These are phyloP conservation scores for Cyberlindnera maclurae DNA, from an alignment of 805 yeast species.

Conservation along the genomic window DNA sequence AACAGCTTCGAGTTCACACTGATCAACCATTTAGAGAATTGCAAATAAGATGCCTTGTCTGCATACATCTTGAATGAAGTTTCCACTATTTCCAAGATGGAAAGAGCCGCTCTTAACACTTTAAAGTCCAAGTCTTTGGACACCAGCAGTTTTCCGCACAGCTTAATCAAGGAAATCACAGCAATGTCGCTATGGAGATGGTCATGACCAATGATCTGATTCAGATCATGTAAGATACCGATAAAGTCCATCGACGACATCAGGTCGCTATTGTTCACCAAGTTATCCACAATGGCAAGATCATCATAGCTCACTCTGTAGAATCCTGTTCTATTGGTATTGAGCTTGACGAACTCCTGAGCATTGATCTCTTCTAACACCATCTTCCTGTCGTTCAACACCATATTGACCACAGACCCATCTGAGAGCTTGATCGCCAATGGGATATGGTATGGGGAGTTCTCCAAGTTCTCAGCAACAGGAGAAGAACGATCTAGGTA, in stretches of 20 bases:
- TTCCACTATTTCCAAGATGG: slow-evolving; percentile 19
- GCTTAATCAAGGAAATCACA: slow-evolving; percentile 22
- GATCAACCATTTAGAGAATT: slow-evolving; percentile 13
- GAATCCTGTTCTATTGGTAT: slow-evolving; percentile 40
- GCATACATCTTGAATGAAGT: slow-evolving; percentile 15
- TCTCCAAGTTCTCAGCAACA: slow-evolving; percentile 35
- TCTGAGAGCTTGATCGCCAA: slow-evolving; percentile 34
- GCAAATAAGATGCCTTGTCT: slow-evolving; percentile 1
- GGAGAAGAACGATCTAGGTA: slow-evolving; percentile 22
- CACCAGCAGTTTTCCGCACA: slow-evolving; percentile 17
- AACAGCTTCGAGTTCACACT: slow-evolving; percentile 16
- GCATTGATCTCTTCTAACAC: slow-evolving; percentile 17
- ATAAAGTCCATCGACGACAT: slow-evolving; percentile 24
- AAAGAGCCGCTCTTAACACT: slow-evolving; percentile 24
- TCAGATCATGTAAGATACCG: slow-evolving; percentile 29
- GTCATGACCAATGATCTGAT: slow-evolving; percentile 24
- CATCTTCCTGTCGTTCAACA: slow-evolving; percentile 37
- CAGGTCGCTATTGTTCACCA: slow-evolving; percentile 17
- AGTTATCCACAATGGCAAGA: slow-evolving; percentile 19
- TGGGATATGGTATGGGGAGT: slow-evolving; percentile 58
- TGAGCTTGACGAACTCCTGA: slow-evolving; percentile 32
- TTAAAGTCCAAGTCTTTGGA: slow-evolving; percentile 14
- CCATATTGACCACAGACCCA: slow-evolving; percentile 31
- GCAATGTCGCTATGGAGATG: slow-evolving; percentile 22
- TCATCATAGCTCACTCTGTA: slow-evolving; percentile 42